Conservation (phyloP, 2,329 filamentous ascomycete species). For the Tolypocladium nubicola region DNA sequence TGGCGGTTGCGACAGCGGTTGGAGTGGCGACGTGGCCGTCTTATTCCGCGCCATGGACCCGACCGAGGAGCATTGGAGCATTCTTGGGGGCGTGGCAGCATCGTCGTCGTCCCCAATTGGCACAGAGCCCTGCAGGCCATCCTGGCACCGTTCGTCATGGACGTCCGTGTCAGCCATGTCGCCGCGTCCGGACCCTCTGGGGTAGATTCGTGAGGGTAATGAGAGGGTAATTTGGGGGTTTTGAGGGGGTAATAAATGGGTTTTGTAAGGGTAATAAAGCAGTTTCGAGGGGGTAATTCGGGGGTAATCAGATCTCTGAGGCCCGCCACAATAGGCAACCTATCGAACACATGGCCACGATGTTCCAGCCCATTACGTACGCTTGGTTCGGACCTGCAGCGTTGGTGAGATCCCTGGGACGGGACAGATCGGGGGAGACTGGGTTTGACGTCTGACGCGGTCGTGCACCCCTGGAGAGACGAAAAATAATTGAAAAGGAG, state of each 20-base stretch:
- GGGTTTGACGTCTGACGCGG: background rate
- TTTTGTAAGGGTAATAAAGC: slow-evolving; percentile 6
- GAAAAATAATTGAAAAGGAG: background rate
- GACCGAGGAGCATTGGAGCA: background rate
- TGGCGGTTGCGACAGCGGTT: background rate
- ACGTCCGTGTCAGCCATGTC: background rate
- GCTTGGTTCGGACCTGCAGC: slow-evolving; percentile 3
- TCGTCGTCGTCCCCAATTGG: background rate
- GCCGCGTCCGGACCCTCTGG: background rate
- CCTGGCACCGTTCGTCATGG: background rate
- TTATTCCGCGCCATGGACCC: background rate
- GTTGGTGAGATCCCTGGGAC: slow-evolving; percentile 5
- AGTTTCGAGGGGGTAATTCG: slow-evolving; percentile 3
- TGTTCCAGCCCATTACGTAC: slow-evolving; percentile 8
- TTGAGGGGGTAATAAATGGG: slow-evolving; percentile 6
- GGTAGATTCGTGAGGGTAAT: slow-evolving; percentile 8
- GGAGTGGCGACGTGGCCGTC: background rate
- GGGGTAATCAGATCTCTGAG: slow-evolving; percentile 8
- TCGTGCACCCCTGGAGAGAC: background rate
- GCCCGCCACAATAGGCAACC: slow-evolving; percentile 2
- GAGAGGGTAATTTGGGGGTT: slow-evolving; percentile 3
- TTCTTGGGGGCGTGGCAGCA: background rate
- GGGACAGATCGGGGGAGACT: background rate
- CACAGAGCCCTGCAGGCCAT: background rate
- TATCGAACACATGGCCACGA: background rate